phyloP scores from a whole-genome alignment of 2,329 filamentous ascomycete species.

The Xylaria sp. region DNA sequence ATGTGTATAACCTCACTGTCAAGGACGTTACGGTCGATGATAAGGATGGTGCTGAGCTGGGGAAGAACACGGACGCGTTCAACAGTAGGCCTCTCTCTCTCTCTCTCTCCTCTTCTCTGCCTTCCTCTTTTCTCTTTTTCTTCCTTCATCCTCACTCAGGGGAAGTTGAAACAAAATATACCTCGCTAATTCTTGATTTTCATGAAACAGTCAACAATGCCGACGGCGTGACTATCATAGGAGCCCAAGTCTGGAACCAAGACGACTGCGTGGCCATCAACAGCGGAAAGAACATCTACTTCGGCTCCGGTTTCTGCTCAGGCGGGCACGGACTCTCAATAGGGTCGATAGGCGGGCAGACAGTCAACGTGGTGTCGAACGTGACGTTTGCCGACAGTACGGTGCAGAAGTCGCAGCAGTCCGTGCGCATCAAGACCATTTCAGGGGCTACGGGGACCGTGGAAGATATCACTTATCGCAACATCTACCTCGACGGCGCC shows the following conservation, averaged over 20 bases:
- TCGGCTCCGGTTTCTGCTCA: constrained; percentile 58
- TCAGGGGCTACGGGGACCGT: constrained; percentile 63
- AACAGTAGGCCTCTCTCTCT: constrained; percentile 47
- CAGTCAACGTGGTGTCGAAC: constrained; percentile 61
- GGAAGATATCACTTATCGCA: constrained; percentile 62
- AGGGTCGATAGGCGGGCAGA: constrained; percentile 35
- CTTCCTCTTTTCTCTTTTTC: not conserved
- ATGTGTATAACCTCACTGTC: constrained; percentile 55
- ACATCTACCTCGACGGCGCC: constrained; percentile 53
- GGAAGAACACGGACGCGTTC: constrained; percentile 68
- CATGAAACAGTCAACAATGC: constrained; percentile 53
- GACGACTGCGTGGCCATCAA: constrained; percentile 70
- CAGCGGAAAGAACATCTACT: constrained; percentile 59
- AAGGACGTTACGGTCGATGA: constrained; percentile 58
- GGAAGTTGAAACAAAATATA: not conserved
- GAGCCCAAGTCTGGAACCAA: constrained; percentile 66
- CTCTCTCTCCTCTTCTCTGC: too few relatives aligned
- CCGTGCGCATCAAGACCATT: constrained; percentile 69
- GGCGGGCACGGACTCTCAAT: constrained; percentile 63
- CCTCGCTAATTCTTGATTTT: constrained; percentile 4
- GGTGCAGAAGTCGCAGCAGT: constrained; percentile 64
- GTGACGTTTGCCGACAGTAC: constrained; percentile 62
- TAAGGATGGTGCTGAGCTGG: constrained; percentile 59
- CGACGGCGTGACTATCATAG: constrained; percentile 60
- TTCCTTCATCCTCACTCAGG: not conserved